A percentile compares a stretch with the other conserved stretches of the same genome.
These are phyloP conservation scores for Linanthus parryae DNA, from an alignment of 148 eudicot genomes.

Conservation along the genomic window DNA sequence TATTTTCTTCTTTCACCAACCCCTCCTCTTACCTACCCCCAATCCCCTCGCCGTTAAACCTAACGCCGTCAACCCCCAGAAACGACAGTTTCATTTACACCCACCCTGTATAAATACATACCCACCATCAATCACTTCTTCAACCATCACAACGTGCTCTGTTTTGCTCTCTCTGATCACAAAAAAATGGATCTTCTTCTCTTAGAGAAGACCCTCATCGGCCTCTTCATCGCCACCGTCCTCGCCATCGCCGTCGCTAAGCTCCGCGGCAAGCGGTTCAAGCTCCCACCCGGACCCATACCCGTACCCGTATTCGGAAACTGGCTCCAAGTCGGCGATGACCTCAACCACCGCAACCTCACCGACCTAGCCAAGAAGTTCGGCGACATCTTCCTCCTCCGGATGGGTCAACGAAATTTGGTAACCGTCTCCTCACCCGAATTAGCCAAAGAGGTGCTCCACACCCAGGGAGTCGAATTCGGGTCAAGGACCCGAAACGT, in stretches of 20 bases:
- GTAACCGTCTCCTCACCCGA: constrained; percentile 69
- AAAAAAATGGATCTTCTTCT: constrained; percentile 50
- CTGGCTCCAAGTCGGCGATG: constrained; percentile 76
- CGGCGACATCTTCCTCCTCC: constrained; percentile 50
- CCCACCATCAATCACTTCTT: too few species aligned
- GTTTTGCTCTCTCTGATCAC: too few species aligned
- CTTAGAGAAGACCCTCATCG: constrained; percentile 46
- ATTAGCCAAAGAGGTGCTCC: constrained; percentile 66
- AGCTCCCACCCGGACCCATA: too few species aligned
- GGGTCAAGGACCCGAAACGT: constrained; percentile 72
- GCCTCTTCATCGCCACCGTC: constrained; percentile 33
- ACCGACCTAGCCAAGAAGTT: too few species aligned
- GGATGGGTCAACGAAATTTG: constrained; percentile 64
- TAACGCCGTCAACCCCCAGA: too few species aligned
- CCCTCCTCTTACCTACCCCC: too few species aligned
- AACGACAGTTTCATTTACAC: too few species aligned
- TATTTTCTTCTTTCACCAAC: too few species aligned
- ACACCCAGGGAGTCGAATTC: constrained; percentile 78
- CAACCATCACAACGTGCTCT: too few species aligned
- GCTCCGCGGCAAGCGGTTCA: constrained; percentile 35
- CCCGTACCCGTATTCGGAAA: constrained; percentile 65
- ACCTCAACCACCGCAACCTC: too few species aligned
- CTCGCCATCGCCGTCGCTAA: constrained; percentile 42
- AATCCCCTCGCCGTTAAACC: too few species aligned
- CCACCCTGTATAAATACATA: too few species aligned